Conservation (phyloP, 1,139 yeast species). For the Geotrichum aggregatum region DNA sequence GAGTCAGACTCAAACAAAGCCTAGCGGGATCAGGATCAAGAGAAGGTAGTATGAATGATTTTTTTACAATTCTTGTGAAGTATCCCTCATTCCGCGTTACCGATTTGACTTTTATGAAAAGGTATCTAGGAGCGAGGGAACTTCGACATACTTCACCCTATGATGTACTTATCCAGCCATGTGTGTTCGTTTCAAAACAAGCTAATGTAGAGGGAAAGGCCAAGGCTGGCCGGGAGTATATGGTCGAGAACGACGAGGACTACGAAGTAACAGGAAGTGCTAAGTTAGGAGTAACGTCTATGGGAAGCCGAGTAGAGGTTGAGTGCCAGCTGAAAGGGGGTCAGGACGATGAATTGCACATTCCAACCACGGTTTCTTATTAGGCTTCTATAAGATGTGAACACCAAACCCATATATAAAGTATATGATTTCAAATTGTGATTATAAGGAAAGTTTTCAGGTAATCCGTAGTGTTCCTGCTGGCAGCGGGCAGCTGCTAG, state of each 20-base stretch:
- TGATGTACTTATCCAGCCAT: conserved; percentile 10
- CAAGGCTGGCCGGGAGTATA: not conserved
- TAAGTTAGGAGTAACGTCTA: not conserved
- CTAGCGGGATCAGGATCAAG: not conserved
- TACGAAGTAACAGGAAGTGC: conserved; percentile 10
- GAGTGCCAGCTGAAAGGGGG: not conserved
- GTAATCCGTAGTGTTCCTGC: too few relatives aligned
- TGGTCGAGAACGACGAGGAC: conserved; percentile 8
- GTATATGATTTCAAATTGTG: too few relatives aligned
- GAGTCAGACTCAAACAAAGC: conserved; percentile 18
- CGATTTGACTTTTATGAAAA: conserved; percentile 4
- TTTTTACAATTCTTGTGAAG: conserved; percentile 7
- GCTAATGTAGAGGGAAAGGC: not conserved
- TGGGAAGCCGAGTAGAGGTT: not conserved
- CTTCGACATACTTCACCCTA: not conserved
- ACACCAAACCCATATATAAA: too few relatives aligned
- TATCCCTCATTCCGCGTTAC: conserved; percentile 6
- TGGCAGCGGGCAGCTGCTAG: too few relatives aligned
- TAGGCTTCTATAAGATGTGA: too few relatives aligned
- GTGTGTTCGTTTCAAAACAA: not conserved
- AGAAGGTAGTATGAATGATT: not conserved
- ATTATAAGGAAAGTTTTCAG: too few relatives aligned
- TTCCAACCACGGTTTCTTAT: not conserved
- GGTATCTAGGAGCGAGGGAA: not conserved
- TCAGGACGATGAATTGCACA: not conserved